Percentiles rank a stretch among this genome's conserved stretches.
Conservation (phyloP, 192 early-diverging fungal genomes). For the Gamsiella multidivaricata region DNA sequence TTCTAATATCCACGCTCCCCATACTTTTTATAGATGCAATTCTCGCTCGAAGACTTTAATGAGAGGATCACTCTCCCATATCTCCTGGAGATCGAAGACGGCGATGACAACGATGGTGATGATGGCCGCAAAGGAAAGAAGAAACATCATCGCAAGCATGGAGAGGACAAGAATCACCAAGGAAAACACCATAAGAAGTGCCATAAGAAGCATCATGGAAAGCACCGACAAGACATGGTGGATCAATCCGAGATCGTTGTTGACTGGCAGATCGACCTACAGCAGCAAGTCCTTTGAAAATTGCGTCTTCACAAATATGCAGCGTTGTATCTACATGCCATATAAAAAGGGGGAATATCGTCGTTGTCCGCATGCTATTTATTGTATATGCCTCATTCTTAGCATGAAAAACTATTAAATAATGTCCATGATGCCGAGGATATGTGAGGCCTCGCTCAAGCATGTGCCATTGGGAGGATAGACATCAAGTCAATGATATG, state of each 20-base stretch:
- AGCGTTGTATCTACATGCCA: too few species aligned
- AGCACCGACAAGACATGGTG: neutral
- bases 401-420: too few species aligned
- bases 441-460: too few species aligned
- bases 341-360: too few species aligned
- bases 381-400: too few species aligned
- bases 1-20: neutral
- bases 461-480: neutral
- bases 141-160: neutral
- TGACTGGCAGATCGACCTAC: conserved; percentile 5
- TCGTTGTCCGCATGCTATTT: too few species aligned
- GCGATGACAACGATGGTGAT: neutral
- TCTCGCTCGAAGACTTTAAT: conserved; percentile 53
- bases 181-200: neutral
- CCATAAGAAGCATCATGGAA: too few species aligned
- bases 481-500: conserved; percentile 23
- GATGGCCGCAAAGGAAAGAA: neutral
- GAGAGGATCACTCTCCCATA: conserved; percentile 56
- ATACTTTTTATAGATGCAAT: conserved; percentile 54
- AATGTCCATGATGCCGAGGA: too few species aligned
- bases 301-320: too few species aligned
- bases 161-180: neutral
- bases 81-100: conserved; percentile 32
- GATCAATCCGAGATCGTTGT: conserved; percentile 8
- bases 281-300: neutral